Percentiles rank a stretch among this genome's conserved stretches.
Evolutionary conservation across 2,329 filamentous ascomycete genomes (phyloP).

Genomic region (Leptographium wingfieldii): DNA sequence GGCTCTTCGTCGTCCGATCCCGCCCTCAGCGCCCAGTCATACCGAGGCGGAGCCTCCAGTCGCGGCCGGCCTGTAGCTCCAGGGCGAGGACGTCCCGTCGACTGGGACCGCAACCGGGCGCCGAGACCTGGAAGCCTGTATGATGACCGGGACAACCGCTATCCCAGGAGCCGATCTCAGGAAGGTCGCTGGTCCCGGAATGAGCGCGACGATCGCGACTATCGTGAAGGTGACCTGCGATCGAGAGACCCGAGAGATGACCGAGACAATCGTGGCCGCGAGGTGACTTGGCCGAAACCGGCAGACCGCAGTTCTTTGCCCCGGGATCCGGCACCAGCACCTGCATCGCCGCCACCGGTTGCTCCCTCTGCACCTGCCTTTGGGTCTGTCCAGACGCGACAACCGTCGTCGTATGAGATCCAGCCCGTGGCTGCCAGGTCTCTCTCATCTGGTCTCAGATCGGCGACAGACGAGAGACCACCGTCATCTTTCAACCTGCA

Average conservation of each 20-base stretch:
- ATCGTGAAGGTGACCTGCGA: conserved; percentile 18
- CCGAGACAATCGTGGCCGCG: conserved; percentile 27
- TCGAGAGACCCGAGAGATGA: conserved; percentile 25
- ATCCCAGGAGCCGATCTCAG: conserved; percentile 51
- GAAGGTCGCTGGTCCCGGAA: conserved; percentile 44
- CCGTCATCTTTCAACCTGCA: conserved; percentile 26
- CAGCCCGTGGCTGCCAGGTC: conserved; percentile 28
- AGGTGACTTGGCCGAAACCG: conserved; percentile 36
- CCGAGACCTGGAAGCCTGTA: conserved; percentile 35
- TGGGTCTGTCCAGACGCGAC: conserved; percentile 39
- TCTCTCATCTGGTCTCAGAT: conserved; percentile 41
- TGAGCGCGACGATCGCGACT: conserved; percentile 39
- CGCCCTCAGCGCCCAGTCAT: conserved; percentile 40
- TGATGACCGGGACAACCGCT: conserved; percentile 49
- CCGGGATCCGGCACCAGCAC: conserved; percentile 30
- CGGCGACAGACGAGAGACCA: conserved; percentile 35
- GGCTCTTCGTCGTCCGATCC: conserved; percentile 60
- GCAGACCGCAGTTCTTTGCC: conserved; percentile 33
- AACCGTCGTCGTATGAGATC: conserved; percentile 20
- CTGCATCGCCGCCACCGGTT: conserved; percentile 43
- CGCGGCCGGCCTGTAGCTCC: conserved; percentile 31
- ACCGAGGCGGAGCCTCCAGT: conserved; percentile 42
- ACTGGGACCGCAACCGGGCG: conserved; percentile 36
- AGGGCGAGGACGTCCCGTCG: conserved; percentile 28
- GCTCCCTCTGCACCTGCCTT: conserved; percentile 47